Evolutionary conservation across 2,329 filamentous ascomycete genomes (phyloP).

Genomic region (Penicillium decumbens): DNA sequence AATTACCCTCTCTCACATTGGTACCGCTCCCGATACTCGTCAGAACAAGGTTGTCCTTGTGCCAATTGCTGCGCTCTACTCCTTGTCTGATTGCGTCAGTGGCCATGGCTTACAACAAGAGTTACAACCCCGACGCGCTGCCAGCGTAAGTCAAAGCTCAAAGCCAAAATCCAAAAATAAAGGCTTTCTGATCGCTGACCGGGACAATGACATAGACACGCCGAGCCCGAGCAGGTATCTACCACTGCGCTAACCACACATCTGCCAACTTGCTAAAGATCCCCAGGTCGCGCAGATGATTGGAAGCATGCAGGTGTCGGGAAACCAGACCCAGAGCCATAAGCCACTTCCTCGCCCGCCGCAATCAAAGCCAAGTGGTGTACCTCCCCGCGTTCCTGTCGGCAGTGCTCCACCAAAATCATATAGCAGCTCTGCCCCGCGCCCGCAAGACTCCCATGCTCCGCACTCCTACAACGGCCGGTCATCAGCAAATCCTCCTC

Average conservation of each 20-base stretch:
- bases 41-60: slow-evolving; percentile 2
- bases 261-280: slow-evolving; percentile 6
- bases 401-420: slow-evolving; percentile 20
- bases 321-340: slow-evolving; percentile 25
- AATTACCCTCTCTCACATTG: not conserved
- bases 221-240: slow-evolving; percentile 66
- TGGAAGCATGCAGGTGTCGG: slow-evolving; percentile 32
- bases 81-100: slow-evolving; percentile 25
- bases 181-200: slow-evolving; percentile 14
- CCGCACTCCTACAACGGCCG: slow-evolving; percentile 21
- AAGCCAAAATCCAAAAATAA: not conserved
- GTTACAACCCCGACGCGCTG: slow-evolving; percentile 90
- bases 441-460: slow-evolving; percentile 13
- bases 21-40: not conserved
- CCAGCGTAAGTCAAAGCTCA: slow-evolving; percentile 64
- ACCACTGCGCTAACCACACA: not conserved
- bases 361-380: slow-evolving; percentile 19
- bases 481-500: slow-evolving; percentile 14
- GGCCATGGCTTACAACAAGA: slow-evolving; percentile 86
- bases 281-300: slow-evolving; percentile 46
- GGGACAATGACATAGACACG: slow-evolving; percentile 52
- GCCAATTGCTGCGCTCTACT: slow-evolving; percentile 2
- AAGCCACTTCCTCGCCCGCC: slow-evolving; percentile 28
- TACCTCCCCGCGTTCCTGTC: slow-evolving; percentile 27
- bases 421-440: slow-evolving; percentile 18